phyloP scores from a whole-genome alignment of 306 rosid genomes.

The Trichosanthes cucumerina region DNA sequence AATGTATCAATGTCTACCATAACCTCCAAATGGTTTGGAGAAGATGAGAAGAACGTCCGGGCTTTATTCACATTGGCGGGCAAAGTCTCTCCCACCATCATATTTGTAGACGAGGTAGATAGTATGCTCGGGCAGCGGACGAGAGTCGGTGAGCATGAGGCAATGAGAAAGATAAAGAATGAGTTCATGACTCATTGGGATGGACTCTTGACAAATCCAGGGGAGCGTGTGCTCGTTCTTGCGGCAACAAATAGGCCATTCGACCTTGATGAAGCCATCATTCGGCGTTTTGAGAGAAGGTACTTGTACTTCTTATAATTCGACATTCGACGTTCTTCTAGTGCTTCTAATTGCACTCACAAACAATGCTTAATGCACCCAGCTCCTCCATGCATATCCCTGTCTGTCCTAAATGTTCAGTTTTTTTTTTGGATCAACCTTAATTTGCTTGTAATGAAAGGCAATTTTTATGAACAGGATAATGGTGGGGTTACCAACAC shows the following conservation, averaged over 20 bases:
- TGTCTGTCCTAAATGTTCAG: neutral
- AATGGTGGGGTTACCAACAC: slow-evolving; percentile 82
- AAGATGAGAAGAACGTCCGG: slow-evolving; percentile 93
- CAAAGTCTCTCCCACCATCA: slow-evolving; percentile 91
- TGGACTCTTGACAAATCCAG: slow-evolving; percentile 68
- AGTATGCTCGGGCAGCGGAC: slow-evolving; percentile 98
- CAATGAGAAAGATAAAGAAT: slow-evolving; percentile 94
- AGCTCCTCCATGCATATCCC: neutral
- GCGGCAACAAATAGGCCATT: slow-evolving; percentile 96
- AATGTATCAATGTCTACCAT: slow-evolving; percentile 97
- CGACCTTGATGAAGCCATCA: slow-evolving; percentile 95
- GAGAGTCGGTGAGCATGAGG: slow-evolving; percentile 96
- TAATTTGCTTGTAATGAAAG: neutral
- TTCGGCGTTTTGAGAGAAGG: slow-evolving; percentile 95
- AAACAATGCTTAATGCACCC: neutral
- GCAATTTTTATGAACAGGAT: slow-evolving; percentile 42
- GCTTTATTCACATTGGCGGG: slow-evolving; percentile 87
- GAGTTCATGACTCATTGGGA: slow-evolving; percentile 97
- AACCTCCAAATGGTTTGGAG: slow-evolving; percentile 98
- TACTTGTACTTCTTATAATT: slow-evolving; percentile 9
- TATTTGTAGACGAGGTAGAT: slow-evolving; percentile 95
- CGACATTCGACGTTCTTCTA: neutral
- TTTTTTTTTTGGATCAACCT: neutral
- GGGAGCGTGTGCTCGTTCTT: slow-evolving; percentile 84
- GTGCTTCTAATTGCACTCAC: neutral